These are phyloP conservation scores for Brassica hybrid DNA, from an alignment of 441 rosid genomes.

Conservation along the genomic window DNA sequence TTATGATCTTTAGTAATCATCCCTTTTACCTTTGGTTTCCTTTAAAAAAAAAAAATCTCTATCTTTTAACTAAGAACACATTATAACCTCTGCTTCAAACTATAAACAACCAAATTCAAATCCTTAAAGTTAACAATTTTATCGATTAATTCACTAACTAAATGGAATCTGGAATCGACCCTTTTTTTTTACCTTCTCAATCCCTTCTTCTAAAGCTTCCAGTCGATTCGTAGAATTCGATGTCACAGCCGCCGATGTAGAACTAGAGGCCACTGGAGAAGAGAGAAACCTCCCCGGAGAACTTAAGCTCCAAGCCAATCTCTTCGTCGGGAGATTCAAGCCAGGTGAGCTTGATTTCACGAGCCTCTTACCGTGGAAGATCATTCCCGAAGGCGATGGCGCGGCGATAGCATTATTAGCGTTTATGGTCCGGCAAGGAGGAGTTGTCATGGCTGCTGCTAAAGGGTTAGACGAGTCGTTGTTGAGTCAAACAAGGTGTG, in stretches of 20 bases:
- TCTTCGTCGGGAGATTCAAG: slow-evolving; percentile 18
- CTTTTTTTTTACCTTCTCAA: slow-evolving; percentile 62
- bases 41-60: too few species aligned
- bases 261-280: slow-evolving; percentile 19
- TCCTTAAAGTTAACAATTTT: too few species aligned
- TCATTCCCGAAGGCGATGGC: slow-evolving; percentile 25
- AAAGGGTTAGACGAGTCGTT: background rate
- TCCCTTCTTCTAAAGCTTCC: slow-evolving; percentile 54
- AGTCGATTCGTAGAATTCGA: slow-evolving; percentile 33
- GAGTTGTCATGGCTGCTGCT: slow-evolving; percentile 16
- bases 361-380: slow-evolving; percentile 8
- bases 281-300: slow-evolving; percentile 26
- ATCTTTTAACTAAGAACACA: too few species aligned
- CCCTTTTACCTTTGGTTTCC: too few species aligned
- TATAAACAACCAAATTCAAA: too few species aligned
- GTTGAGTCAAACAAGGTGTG: slow-evolving; percentile 17
- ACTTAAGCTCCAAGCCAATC: slow-evolving; percentile 28
- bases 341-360: slow-evolving; percentile 28
- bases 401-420: slow-evolving; percentile 31
- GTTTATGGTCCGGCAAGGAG: slow-evolving; percentile 33
- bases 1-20: background rate
- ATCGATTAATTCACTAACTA: slow-evolving; percentile 49
- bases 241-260: slow-evolving; percentile 31
- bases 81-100: background rate
- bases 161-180: background rate